phyloP scores from a whole-genome alignment of 2,329 filamentous ascomycete species.

The Exophiala aquamarina region DNA sequence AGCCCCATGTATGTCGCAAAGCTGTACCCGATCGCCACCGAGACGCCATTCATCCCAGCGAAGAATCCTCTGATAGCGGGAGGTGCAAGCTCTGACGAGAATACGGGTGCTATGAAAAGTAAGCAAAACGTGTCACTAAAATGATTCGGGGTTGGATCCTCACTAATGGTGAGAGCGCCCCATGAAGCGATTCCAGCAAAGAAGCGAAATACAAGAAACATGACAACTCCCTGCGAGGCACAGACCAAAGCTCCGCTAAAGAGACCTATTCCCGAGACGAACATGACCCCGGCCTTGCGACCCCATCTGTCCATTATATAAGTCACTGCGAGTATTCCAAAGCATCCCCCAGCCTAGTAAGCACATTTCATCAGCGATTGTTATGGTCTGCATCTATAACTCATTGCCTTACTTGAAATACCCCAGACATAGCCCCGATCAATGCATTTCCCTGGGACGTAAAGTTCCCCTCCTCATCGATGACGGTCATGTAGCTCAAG shows the following conservation, averaged over 20 bases:
- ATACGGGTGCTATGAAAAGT: slow-evolving; percentile 30
- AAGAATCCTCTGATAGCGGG: slow-evolving; percentile 8
- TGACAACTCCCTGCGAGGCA: slow-evolving; percentile 20
- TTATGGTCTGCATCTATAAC: not conserved
- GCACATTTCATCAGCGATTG: not conserved
- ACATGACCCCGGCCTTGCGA: slow-evolving; percentile 35
- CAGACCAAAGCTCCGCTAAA: slow-evolving; percentile 36
- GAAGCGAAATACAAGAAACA: slow-evolving; percentile 37
- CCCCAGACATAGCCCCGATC: slow-evolving; percentile 12
- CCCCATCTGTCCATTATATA: slow-evolving; percentile 31
- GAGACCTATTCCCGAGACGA: slow-evolving; percentile 36
- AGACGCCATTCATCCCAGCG: slow-evolving; percentile 6
- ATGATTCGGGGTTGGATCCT: slow-evolving; percentile 5
- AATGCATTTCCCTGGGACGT: slow-evolving; percentile 3
- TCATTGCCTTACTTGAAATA: slow-evolving; percentile 8
- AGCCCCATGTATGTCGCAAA: slow-evolving; percentile 16
- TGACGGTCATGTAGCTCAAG: slow-evolving; percentile 6
- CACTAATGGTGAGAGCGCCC: slow-evolving; percentile 31
- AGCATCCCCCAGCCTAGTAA: slow-evolving; percentile 39
- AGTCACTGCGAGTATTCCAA: slow-evolving; percentile 25
- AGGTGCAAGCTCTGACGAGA: slow-evolving; percentile 15
- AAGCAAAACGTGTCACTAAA: slow-evolving; percentile 26
- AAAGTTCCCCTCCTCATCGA: slow-evolving; percentile 5
- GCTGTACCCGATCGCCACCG: slow-evolving; percentile 6
- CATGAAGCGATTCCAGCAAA: slow-evolving; percentile 34